Evolutionary conservation across 106 monocot genomes (phyloP).

Genomic region (Xerophyta viscosa): DNA sequence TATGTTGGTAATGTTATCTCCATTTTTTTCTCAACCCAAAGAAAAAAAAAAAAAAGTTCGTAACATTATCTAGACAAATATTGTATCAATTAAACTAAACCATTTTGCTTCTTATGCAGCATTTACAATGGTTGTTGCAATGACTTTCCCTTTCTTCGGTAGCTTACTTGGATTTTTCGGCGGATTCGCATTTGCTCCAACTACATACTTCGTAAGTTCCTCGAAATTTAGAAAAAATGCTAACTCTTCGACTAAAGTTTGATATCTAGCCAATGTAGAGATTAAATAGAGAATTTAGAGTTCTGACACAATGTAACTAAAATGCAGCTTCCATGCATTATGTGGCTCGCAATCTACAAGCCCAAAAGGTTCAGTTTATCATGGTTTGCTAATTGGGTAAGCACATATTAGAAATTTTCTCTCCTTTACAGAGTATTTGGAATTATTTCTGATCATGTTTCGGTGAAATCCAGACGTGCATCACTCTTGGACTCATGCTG

Average conservation of each 20-base stretch:
- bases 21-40: too few species aligned
- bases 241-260: too few species aligned
- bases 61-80: neutral
- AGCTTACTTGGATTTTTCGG: conserved; percentile 28
- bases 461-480: conserved; percentile 29
- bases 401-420: too few species aligned
- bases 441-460: neutral
- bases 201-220: conserved; percentile 24
- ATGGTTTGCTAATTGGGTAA: conserved; percentile 49
- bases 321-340: conserved; percentile 57
- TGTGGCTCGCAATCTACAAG: conserved; percentile 69
- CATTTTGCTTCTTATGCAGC: conserved; percentile 3
- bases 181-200: conserved; percentile 30
- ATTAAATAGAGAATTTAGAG: neutral
- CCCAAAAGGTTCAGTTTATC: conserved; percentile 53
- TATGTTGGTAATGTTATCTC: conserved; percentile 19
- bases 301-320: neutral
- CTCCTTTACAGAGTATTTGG: too few species aligned
- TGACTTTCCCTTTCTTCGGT: conserved; percentile 23
- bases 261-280: too few species aligned
- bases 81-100: neutral
- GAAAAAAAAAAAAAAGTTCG: too few species aligned
- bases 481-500: conserved; percentile 29
- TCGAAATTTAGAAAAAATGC: neutral
- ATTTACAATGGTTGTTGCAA: conserved; percentile 19